Base-by-base conservation (phyloP, 306 rosid genomes). In the Prunus mongolica region DNA sequence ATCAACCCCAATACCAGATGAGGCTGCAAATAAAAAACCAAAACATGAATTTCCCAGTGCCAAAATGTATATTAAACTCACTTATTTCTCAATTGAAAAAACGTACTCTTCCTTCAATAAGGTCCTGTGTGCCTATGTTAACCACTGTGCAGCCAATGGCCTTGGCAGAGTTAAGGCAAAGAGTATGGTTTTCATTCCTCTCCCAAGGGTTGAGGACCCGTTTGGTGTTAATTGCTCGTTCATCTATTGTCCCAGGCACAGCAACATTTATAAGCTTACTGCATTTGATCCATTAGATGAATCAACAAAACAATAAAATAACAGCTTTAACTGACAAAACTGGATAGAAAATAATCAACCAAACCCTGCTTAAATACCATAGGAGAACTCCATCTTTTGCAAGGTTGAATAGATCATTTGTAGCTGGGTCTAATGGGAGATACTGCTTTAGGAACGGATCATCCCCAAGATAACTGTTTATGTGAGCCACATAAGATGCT, bases 71-170 rank as follows among this genome's bases (percentile, higher is more conserved):
- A 73, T 28, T 38, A 67, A 67, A 73, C 10, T 57, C 55, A 67
- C 8, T 34, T 34, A 34, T 44, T 49, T 9, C 24, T 28, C 44
- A 65, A 75, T 69, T 63, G 16, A 57, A 65, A 71, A 88, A 72
- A 88, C 99, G 74, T 77, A 96, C 99, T 78, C 96, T 86, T 89
- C 93, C 98, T 88, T 96, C 99, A 73, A 96, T 83, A 57, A 96
- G 87, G 84, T 96, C 99, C 82, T 92, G 97, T 10, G 90, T 74
- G 19, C 99, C 99, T 34, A 96, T 96, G 83, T 96, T 96, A 55
- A 96, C 99, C 63, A 96, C 98, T 0, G 96, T 96, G 87, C 99
- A 96, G 83, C 99, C 99, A 71, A 96, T 96, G 25, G 99, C 99
- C 97, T 92, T 96, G 54, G 99, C 98, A 65, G 99, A 96, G 88